Evolutionary conservation across 2,329 filamentous ascomycete species (phyloP).

Genomic region (Drechslerella stenobrocha): DNA sequence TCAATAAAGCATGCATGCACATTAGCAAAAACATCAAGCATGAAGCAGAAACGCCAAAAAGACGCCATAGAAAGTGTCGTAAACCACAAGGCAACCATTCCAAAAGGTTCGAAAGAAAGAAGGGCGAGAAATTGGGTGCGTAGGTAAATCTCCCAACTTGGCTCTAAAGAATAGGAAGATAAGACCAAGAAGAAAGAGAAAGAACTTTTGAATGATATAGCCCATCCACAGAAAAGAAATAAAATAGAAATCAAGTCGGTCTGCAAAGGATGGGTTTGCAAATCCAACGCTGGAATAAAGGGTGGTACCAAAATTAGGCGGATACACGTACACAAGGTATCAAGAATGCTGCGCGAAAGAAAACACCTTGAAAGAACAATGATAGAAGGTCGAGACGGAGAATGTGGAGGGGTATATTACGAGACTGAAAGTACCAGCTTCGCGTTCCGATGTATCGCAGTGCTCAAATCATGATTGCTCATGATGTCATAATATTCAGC

Average conservation of each 20-base stretch:
- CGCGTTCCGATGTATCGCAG: constrained; percentile 78
- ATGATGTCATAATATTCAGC: constrained; percentile 74
- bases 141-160: constrained; percentile 24
- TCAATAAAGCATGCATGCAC: constrained; percentile 7
- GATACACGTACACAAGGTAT: constrained; percentile 39
- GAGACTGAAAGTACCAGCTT: constrained; percentile 77
- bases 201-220: constrained; percentile 3
- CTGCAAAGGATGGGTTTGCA: constrained; percentile 25
- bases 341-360: constrained; percentile 18
- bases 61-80: constrained; percentile 30
- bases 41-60: constrained; percentile 29
- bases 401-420: constrained; percentile 24
- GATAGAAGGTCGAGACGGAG: neutral
- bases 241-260: constrained; percentile 4
- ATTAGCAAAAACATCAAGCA: constrained; percentile 16
- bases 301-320: constrained; percentile 25
- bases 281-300: too few relatives aligned
- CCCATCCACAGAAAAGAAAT: neutral
- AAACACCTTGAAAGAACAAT: constrained; percentile 24
- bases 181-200: constrained; percentile 18
- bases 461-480: constrained; percentile 78
- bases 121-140: constrained; percentile 6
- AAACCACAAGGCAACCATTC: constrained; percentile 18
- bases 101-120: constrained; percentile 11
- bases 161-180: constrained; percentile 15